phyloP scores from a whole-genome alignment of 257 asterid species.

The Nicotiana paniculata region DNA sequence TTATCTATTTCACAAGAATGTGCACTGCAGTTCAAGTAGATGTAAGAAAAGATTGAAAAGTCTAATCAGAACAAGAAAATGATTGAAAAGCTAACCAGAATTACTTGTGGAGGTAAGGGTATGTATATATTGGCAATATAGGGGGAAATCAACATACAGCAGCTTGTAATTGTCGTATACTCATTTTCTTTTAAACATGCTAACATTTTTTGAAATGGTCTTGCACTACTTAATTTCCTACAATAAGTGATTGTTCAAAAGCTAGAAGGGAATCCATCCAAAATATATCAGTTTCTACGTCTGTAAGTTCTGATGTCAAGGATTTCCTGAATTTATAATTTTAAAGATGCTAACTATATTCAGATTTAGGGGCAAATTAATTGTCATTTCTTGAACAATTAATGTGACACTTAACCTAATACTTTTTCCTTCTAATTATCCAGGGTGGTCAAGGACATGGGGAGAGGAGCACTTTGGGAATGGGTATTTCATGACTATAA shows the following conservation, averaged over 20 bases:
- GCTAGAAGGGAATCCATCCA: not conserved
- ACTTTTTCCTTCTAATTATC: not conserved
- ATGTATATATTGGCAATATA: not conserved
- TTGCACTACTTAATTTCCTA: not conserved
- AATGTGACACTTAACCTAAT: not conserved
- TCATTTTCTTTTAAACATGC: not conserved
- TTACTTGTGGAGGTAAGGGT: not conserved
- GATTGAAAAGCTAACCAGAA: not conserved
- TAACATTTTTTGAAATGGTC: not conserved
- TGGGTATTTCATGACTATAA: conserved; percentile 47
- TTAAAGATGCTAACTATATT: not conserved
- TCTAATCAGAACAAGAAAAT: too few species aligned
- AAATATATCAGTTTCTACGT: not conserved
- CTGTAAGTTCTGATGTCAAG: not conserved
- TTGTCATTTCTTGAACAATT: not conserved
- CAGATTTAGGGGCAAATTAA: not conserved
- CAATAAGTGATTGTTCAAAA: not conserved
- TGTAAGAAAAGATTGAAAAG: not conserved
- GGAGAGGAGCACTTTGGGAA: conserved; percentile 99
- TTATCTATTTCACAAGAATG: not conserved
- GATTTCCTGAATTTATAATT: not conserved
- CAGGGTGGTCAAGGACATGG: conserved; percentile 99
- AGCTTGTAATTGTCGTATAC: not conserved
- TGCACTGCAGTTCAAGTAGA: not conserved
- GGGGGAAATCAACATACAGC: not conserved